Evolutionary conservation across 1,284 basidiomycete genomes (phyloP), one percentile per base, ranked within the genome.

Genomic region (Rhodotorula glutinis): DNA sequence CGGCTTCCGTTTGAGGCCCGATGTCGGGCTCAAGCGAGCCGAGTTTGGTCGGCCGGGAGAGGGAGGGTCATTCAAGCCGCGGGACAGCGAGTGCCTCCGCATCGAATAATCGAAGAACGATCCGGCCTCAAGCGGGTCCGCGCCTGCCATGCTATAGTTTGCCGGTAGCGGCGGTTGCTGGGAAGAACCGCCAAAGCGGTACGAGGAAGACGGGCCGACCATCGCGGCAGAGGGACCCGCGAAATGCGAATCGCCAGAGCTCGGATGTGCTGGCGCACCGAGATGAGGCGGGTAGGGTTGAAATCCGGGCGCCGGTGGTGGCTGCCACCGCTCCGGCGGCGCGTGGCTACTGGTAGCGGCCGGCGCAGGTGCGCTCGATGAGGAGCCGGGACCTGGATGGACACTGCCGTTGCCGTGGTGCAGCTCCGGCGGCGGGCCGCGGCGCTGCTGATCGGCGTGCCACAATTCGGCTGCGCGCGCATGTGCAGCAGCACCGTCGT

Each of bases 61-160:
- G 5, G 51, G 57, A 1, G 21, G 25, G n/a, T 43, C 49, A 52
- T 27, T 53, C n/a, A 9, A 10, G 30, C 43, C 44, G 43, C 53
- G 60, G 9, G 64, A 61, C 14, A 67, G 60, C 2, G 70, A 67
- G 17, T 65, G 67, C 0, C 70, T 53, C 27, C 70, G 53, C 70
- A 72, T 72, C 43, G 70, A 66, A 21, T 69, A 69, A 57, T 69
- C 70, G 56, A 65, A 61, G 49, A 63, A 67, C 7, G 61, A 61
- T 1, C 63, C 41, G 3, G 57, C 23, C 47, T 65, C 65, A 38
- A 40, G 57, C 23, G 60, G 51, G 3, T 11, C 25, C 11, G 25
- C n/a, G 49, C 17, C 10, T 25, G 25, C 25, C 11, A 27, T 10
- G 38, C n/a, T 23, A 16, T 5, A 38, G 33, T 38, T 7, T 11